Conservation (phyloP, 2,329 filamentous ascomycete genomes). For the Aspergillus thermomutatus region DNA sequence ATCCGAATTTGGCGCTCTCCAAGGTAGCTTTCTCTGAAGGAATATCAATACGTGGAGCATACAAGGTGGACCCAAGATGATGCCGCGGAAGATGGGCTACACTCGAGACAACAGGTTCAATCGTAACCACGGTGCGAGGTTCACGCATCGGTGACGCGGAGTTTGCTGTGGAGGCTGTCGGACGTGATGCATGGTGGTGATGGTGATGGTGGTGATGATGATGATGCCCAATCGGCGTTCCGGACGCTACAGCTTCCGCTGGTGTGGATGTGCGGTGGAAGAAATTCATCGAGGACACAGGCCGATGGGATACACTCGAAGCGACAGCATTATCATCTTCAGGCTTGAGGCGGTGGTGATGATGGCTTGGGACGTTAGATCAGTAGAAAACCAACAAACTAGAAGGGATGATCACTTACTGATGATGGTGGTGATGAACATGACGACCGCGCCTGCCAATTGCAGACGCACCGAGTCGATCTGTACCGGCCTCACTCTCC, state of each 20-base stretch:
- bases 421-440: slow-evolving; percentile 58
- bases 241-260: slow-evolving; percentile 18
- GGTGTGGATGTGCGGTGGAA: slow-evolving; percentile 30
- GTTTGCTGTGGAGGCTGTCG: slow-evolving; percentile 18
- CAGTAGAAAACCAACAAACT: background rate
- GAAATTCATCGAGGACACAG: slow-evolving; percentile 23
- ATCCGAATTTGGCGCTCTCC: slow-evolving; percentile 56
- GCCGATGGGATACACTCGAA: slow-evolving; percentile 22
- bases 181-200: slow-evolving; percentile 28
- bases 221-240: slow-evolving; percentile 26
- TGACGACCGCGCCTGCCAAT: slow-evolving; percentile 64
- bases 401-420: slow-evolving; percentile 40
- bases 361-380: slow-evolving; percentile 33
- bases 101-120: slow-evolving; percentile 67
- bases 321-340: slow-evolving; percentile 44
- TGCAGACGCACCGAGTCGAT: slow-evolving; percentile 57
- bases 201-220: slow-evolving; percentile 38
- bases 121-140: slow-evolving; percentile 65
- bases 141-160: slow-evolving; percentile 44
- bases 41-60: slow-evolving; percentile 62
- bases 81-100: slow-evolving; percentile 68
- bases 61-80: slow-evolving; percentile 82
- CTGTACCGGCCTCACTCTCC: slow-evolving; percentile 64
- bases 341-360: slow-evolving; percentile 54
- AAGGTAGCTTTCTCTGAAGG: slow-evolving; percentile 39